Evolutionary conservation across 495 filamentous ascomycete genomes (phyloP).

Genomic region (Thozetella sp.): DNA sequence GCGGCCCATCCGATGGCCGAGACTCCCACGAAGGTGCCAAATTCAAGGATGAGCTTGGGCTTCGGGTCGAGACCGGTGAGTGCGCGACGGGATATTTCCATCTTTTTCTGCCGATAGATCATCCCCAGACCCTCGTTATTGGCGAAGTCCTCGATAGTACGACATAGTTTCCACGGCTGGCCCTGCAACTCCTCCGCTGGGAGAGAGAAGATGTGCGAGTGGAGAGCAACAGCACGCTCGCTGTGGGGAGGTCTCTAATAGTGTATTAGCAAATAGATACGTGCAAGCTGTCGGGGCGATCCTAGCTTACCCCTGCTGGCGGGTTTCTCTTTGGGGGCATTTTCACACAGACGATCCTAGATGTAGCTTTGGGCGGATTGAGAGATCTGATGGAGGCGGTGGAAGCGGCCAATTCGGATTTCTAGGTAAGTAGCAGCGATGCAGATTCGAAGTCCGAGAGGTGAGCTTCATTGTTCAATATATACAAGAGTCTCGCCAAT

Average conservation of each 20-base stretch:
- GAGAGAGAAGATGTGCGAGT: constrained; percentile 5
- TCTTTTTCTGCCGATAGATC: constrained; percentile 6
- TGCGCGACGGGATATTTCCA: background rate
- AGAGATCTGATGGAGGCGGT: no score
- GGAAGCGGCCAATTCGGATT: no score
- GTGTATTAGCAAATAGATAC: background rate
- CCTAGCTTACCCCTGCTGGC: no score
- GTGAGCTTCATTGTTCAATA: no score
- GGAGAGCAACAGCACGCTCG: constrained; percentile 5
- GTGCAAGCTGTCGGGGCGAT: no score
- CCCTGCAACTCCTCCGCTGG: constrained; percentile 1
- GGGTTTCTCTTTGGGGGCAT: no score
- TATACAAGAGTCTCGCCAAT: no score
- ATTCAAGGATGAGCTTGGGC: constrained; percentile 5
- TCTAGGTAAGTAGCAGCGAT: no score
- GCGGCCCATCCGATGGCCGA: constrained; percentile 6
- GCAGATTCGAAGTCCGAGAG: no score
- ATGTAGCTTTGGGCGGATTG: no score
- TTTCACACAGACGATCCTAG: no score
- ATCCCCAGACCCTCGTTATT: constrained; percentile 1
- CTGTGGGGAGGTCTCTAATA: background rate
- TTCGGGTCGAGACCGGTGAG: background rate
- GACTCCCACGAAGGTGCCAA: constrained; percentile 6
- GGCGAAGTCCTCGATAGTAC: constrained; percentile 5
- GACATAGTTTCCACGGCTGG: background rate